phyloP scores from a whole-genome alignment of 176 grass and related monocot species.

The Poa annua region DNA sequence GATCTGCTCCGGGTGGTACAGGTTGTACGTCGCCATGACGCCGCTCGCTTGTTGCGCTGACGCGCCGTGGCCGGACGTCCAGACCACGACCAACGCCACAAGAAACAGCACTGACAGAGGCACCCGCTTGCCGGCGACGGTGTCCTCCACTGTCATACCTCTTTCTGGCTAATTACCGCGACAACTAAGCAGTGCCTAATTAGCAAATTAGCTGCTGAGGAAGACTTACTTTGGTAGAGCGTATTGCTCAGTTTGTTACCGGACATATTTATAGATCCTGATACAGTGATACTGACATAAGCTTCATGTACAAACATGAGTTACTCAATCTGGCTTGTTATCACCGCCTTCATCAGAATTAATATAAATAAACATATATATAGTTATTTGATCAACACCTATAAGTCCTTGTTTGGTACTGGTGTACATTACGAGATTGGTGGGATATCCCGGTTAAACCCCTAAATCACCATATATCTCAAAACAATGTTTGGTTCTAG shows the following conservation, averaged over 20 bases:
- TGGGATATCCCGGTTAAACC: no score
- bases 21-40: conserved; percentile 64
- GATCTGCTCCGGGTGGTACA: conserved; percentile 50
- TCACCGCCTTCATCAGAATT: background rate
- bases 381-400: background rate
- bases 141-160: background rate
- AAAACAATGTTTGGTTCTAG: no score
- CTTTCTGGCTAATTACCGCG: background rate
- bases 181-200: background rate
- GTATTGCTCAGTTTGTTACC: background rate
- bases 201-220: background rate
- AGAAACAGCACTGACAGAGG: background rate
- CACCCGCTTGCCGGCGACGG: background rate
- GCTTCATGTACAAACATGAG: background rate
- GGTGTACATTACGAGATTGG: no score
- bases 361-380: background rate
- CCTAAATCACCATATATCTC: no score
- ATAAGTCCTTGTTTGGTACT: background rate
- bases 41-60: conserved; percentile 54
- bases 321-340: background rate
- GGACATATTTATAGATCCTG: conserved; percentile 40
- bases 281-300: background rate
- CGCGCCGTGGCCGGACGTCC: background rate
- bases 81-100: background rate
- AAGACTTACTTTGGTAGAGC: background rate